phyloP scores from a whole-genome alignment of 306 rosid genomes.

The Prunus armeniaca region DNA sequence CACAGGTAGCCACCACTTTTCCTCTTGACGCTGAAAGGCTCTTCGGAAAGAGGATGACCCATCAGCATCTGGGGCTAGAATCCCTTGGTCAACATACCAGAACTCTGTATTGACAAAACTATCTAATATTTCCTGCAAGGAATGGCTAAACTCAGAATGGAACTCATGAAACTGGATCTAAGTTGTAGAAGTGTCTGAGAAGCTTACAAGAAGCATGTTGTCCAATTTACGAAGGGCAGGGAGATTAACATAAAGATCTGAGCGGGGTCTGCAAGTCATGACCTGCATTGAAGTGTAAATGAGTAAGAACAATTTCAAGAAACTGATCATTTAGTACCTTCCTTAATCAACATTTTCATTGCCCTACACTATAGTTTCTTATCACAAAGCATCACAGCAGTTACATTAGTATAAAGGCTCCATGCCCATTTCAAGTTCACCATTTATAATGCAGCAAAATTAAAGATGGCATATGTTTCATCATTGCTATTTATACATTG shows the following conservation, averaged over 20 bases:
- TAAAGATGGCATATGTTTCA: neutral
- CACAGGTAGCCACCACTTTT: slow-evolving; percentile 97
- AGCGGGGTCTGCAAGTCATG: slow-evolving; percentile 89
- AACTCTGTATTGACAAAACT: slow-evolving; percentile 69
- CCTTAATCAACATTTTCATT: neutral
- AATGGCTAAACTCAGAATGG: slow-evolving; percentile 25
- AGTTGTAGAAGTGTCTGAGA: slow-evolving; percentile 19
- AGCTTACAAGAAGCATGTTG: slow-evolving; percentile 93
- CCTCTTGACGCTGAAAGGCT: slow-evolving; percentile 85
- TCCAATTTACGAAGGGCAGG: slow-evolving; percentile 93
- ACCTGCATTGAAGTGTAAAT: slow-evolving; percentile 43
- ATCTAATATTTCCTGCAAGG: slow-evolving; percentile 72
- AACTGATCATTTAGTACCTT: neutral
- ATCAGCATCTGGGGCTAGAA: slow-evolving; percentile 61
- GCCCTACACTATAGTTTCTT: neutral
- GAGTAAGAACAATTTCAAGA: slow-evolving; percentile 1
- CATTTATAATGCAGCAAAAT: neutral
- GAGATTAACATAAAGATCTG: slow-evolving; percentile 87
- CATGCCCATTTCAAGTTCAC: slow-evolving; percentile 6
- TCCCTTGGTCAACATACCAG: slow-evolving; percentile 96
- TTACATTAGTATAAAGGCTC: neutral
- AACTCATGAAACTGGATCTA: slow-evolving; percentile 8
- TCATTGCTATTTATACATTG: neutral
- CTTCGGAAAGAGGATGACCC: slow-evolving; percentile 65
- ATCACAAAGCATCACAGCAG: neutral